Evolutionary conservation across 2,329 filamentous ascomycete species (phyloP), one percentile per base, ranked within the genome.

Genomic region (Penicillium sp.): DNA sequence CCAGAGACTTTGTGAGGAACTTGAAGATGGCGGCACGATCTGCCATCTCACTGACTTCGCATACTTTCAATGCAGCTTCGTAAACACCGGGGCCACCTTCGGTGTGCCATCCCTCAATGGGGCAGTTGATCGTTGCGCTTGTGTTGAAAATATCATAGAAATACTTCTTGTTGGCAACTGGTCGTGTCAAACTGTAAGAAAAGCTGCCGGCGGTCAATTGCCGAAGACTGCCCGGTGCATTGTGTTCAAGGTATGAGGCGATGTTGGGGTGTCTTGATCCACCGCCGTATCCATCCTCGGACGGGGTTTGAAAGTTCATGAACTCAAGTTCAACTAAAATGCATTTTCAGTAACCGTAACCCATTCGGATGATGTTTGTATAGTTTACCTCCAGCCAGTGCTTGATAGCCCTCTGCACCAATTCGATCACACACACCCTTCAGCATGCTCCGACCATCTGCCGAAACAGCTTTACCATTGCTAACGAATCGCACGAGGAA

Each of bases 161-260:
- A 75, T 91, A 95, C 30, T 92, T 88, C 71, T 94, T 85, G 72
- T 95, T 95, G 66, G 92, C 89, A 2, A 91, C 84, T 0, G 91
- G 88, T 24, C 90, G 80, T 7, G 89, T 94, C 56, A 95, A 77
- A 61, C 88, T 92, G 76, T 95, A 96, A 55, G 90, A 91, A 64
- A 95, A 95, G 90, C 95, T 95, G 68, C 91, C 91, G 64, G 94
- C 88, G 6, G 91, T 95, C 44, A 96, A 76, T n/a, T 87, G 80
- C 0, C 89, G 89, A 8, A 95, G 81, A 18, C 83, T 73, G 41
- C 85, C 76, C 9, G 88, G 83, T 0, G 88, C 81, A 68, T 94
- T 90, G 7, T 86, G 76, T 61, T 82, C 80, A 33, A 94, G 81
- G 71, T 88, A 95, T 3, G 80, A 76, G 28, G 89, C 88, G 2